phyloP scores from a whole-genome alignment of 441 rosid species.

The Rhodomyrtus psidioides region DNA sequence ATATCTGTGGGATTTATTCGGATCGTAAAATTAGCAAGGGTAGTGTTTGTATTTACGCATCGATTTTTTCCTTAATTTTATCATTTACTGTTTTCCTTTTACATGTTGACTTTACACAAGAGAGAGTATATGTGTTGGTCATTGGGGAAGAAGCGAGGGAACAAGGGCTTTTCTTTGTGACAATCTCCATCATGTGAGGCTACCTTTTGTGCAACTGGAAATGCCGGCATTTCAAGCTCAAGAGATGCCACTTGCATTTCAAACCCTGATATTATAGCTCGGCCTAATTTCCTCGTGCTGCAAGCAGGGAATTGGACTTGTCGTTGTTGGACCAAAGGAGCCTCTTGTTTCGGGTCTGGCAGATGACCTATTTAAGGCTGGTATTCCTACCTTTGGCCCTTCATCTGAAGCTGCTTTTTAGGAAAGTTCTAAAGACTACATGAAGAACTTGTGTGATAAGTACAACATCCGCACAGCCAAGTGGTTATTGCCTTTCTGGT shows the following conservation, averaged over 20 bases:
- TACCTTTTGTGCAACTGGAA: conserved; percentile 85
- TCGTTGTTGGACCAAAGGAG: conserved; percentile 89
- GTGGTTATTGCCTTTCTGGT: conserved; percentile 30
- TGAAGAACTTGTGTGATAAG: conserved; percentile 82
- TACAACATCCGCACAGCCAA: conserved; percentile 86
- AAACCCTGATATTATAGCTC: conserved; percentile 57
- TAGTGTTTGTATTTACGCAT: not conserved
- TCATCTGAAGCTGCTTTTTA: conserved; percentile 89
- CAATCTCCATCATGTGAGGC: conserved; percentile 65
- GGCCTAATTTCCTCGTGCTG: conserved; percentile 59
- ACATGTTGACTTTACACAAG: conserved; percentile 22
- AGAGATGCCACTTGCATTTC: conserved; percentile 69
- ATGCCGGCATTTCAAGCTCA: conserved; percentile 70
- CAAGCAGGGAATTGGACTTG: conserved; percentile 60
- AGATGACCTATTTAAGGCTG: conserved; percentile 55
- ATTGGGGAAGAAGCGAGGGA: conserved; percentile 97
- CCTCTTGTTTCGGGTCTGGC: conserved; percentile 83
- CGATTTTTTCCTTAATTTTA: not conserved
- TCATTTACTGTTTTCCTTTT: not conserved
- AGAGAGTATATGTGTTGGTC: conserved; percentile 63
- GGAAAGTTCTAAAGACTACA: conserved; percentile 91
- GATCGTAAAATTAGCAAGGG: not conserved
- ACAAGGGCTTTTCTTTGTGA: conserved; percentile 70
- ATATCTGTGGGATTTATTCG: not conserved
- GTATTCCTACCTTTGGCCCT: conserved; percentile 83